Evolutionary conservation across 139 green algal genomes (phyloP), one percentile per base, ranked within the genome.

Genomic region (Chlamydomonas eustigma): DNA sequence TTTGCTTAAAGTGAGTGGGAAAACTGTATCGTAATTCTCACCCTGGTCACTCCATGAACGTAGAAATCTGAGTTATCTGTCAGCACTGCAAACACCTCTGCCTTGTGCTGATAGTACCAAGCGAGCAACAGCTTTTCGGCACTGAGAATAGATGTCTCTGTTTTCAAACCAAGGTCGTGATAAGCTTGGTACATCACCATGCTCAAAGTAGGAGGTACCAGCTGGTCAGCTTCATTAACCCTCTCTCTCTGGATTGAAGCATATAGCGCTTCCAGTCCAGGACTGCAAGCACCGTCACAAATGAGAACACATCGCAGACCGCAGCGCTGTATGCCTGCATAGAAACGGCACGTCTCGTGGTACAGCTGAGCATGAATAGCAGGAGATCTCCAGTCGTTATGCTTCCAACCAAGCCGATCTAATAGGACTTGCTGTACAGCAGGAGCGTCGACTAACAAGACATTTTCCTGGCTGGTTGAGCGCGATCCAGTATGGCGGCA

Each of bases 1-100:
- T n/a, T n/a, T n/a, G n/a, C n/a, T n/a, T n/a, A n/a, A n/a, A n/a
- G n/a, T n/a, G n/a, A n/a, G n/a, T n/a, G n/a, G n/a, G n/a, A n/a
- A n/a, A n/a, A n/a, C n/a, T n/a, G n/a, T n/a, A n/a, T n/a, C n/a
- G n/a, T n/a, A n/a, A n/a, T 18, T 28, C 44, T 58, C 44, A 18
- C 44, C 44, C 18, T 58, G 12, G 12, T 18, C 12, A 74, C 71
- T 70, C 58, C 77, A 30, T 68, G 58, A 2, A 82, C 77, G 77
- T 77, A 82, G 5, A 82, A 74, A 70, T 77, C 77, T 1, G 70
- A 77, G 33, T 82, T 63, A 1, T 39, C 58, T 0, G 77, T 74
- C 3, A 82, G 30, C 32, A 78, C 58, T 6, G 70, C 77, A 22
- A 82, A 74, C 8, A 82, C 39, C 37, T 25, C 18, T 25, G 25